A percentile compares a stretch with the other conserved stretches of the same genome.
phyloP scores from a whole-genome alignment of 1,284 basidiomycete species.

The Moesziomyces sp. region DNA sequence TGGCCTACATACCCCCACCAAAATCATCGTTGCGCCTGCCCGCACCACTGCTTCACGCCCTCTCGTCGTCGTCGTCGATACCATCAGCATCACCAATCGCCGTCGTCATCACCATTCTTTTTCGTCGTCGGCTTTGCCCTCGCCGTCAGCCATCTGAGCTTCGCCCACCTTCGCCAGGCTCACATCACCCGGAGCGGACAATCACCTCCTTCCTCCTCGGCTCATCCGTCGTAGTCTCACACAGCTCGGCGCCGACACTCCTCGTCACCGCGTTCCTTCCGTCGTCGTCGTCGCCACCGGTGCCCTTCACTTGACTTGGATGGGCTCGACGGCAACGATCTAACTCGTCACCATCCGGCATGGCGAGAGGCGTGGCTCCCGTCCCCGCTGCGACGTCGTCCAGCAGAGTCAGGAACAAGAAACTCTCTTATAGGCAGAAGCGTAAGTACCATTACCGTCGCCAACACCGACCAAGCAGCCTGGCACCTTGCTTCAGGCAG shows the following conservation, averaged over 20 bases:
- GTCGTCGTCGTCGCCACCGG: conserved; percentile 20
- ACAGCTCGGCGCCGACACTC: neutral
- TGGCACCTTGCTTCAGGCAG: neutral
- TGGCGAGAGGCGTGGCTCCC: conserved; percentile 51
- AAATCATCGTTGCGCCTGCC: conserved; percentile 13
- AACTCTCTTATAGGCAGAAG: conserved; percentile 60
- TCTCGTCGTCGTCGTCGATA: conserved; percentile 9
- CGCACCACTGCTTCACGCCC: neutral
- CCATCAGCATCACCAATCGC: neutral
- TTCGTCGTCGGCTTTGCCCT: neutral
- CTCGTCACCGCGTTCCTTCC: conserved; percentile 3
- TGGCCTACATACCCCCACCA: conserved; percentile 27
- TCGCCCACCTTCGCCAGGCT: neutral
- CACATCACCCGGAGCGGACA: conserved; percentile 24
- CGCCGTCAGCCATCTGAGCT: neutral
- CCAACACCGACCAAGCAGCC: neutral
- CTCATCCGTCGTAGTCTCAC: neutral
- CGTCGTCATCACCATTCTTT: neutral
- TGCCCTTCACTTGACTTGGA: conserved; percentile 35
- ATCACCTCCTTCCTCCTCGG: conserved; percentile 26
- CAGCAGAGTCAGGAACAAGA: conserved; percentile 63
- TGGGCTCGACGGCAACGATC: conserved; percentile 40
- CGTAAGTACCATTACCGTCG: conserved; percentile 34
- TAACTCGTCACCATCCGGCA: conserved; percentile 49
- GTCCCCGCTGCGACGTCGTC: conserved; percentile 52